phyloP scores from a whole-genome alignment of 2,329 filamentous ascomycete species.

The Penicillium sp. region DNA sequence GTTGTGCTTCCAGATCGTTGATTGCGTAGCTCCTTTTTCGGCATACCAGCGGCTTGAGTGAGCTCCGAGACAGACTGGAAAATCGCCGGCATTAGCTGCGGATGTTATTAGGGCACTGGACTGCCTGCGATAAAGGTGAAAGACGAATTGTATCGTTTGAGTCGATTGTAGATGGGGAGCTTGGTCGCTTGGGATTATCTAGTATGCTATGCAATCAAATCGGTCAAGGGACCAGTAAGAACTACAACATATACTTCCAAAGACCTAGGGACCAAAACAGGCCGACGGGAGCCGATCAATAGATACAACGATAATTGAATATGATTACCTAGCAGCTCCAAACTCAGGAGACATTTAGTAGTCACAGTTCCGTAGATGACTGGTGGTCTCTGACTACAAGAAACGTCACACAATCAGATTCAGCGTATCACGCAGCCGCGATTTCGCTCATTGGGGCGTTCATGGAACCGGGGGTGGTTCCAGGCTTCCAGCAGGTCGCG shows the following conservation, averaged over 20 bases:
- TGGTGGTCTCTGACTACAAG: not conserved
- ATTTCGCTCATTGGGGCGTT: not conserved
- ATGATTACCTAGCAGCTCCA: not conserved
- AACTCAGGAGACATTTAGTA: not conserved
- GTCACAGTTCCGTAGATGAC: too few species aligned
- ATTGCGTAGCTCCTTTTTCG: not conserved
- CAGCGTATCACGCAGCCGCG: not conserved
- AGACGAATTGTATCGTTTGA: not conserved
- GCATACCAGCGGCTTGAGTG: not conserved
- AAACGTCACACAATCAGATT: not conserved
- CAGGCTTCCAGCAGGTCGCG: not conserved
- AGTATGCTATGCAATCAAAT: too few species aligned
- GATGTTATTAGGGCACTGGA: too few species aligned
- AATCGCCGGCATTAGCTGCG: not conserved
- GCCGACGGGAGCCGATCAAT: too few species aligned
- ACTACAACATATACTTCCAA: too few species aligned
- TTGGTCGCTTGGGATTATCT: too few species aligned
- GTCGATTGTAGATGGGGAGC: too few species aligned
- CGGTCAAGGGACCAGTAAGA: too few species aligned
- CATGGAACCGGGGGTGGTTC: not conserved
- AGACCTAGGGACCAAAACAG: too few species aligned
- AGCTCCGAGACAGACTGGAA: not conserved
- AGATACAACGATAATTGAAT: too few species aligned
- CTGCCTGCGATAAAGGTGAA: not conserved
- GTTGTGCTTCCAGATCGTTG: not conserved